Conservation (phyloP, 495 filamentous ascomycete genomes). For the Talaromyces proteolyticus region DNA sequence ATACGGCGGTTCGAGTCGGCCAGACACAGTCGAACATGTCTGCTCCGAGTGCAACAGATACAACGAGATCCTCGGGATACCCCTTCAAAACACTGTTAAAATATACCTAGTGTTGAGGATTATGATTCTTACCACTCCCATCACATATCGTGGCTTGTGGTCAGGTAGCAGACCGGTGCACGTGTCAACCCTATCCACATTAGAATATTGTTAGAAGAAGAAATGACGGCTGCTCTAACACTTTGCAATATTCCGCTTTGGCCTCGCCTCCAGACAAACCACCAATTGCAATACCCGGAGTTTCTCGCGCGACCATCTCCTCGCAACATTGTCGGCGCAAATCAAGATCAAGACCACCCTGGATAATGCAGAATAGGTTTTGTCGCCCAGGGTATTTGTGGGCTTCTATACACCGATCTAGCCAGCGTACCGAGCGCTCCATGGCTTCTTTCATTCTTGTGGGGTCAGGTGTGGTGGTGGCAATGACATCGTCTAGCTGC, state of each 20-base stretch:
- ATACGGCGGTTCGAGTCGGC: conserved; percentile 87
- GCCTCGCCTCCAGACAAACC: conserved; percentile 84
- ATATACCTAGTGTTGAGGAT: not conserved
- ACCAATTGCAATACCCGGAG: conserved; percentile 94
- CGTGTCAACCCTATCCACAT: conserved; percentile 57
- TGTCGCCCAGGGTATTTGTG: conserved; percentile 79
- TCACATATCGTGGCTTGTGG: conserved; percentile 91
- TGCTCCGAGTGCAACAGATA: conserved; percentile 86
- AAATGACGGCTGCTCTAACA: conserved; percentile 19
- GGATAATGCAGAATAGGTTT: conserved; percentile 98
- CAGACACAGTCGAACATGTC: conserved; percentile 99
- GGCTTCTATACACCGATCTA: conserved; percentile 91
- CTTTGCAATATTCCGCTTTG: conserved; percentile 57
- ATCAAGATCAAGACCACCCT: conserved; percentile 89
- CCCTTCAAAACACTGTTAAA: too few species aligned
- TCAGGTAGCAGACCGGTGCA: conserved; percentile 85
- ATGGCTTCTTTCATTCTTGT: conserved; percentile 88
- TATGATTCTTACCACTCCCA: conserved; percentile 77
- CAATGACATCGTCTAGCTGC: conserved; percentile 97
- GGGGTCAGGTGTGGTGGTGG: conserved; percentile 85
- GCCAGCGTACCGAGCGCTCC: conserved; percentile 95
- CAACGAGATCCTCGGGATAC: conserved; percentile 91
- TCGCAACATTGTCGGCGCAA: conserved; percentile 76
- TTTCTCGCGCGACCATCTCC: conserved; percentile 88
- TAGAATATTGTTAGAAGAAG: not conserved